Evolutionary conservation across 2,329 filamentous ascomycete genomes (phyloP).

Genomic region (Botrytis deweyae): DNA sequence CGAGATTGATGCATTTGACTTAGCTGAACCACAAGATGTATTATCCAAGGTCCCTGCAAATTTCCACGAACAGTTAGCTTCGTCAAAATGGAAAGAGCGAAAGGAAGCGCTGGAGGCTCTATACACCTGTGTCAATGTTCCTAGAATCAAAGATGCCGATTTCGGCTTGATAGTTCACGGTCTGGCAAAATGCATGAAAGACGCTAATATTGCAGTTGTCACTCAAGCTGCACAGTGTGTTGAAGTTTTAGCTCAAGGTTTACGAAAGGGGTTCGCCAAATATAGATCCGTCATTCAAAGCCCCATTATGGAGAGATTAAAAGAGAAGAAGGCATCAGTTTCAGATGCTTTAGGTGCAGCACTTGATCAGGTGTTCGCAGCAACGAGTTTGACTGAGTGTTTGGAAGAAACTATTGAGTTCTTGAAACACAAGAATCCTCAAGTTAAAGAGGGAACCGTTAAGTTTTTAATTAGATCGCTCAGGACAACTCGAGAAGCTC

Average conservation of each 20-base stretch:
- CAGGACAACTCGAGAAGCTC: slow-evolving; percentile 78
- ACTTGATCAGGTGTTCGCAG: slow-evolving; percentile 66
- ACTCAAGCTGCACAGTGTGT: slow-evolving; percentile 91
- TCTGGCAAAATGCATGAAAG: slow-evolving; percentile 96
- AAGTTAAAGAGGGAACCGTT: slow-evolving; percentile 93
- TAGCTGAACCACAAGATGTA: slow-evolving; percentile 86
- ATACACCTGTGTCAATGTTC: slow-evolving; percentile 73
- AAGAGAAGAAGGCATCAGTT: slow-evolving; percentile 93
- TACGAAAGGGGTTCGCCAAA: slow-evolving; percentile 75
- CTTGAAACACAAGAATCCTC: slow-evolving; percentile 91
- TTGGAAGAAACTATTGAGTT: slow-evolving; percentile 88
- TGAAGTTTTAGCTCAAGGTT: slow-evolving; percentile 80
- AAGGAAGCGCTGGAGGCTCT: slow-evolving; percentile 91
- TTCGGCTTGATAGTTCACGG: slow-evolving; percentile 81
- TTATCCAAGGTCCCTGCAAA: slow-evolving; percentile 76
- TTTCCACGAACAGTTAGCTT: slow-evolving; percentile 79
- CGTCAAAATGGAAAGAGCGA: slow-evolving; percentile 96
- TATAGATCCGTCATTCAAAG: slow-evolving; percentile 79
- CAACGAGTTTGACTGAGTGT: slow-evolving; percentile 76
- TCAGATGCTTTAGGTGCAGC: slow-evolving; percentile 84
- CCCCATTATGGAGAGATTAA: slow-evolving; percentile 91
- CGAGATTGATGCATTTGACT: slow-evolving; percentile 77
- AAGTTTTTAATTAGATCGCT: slow-evolving; percentile 90
- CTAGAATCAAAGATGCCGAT: slow-evolving; percentile 85
- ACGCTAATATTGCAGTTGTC: slow-evolving; percentile 94